phyloP scores from a whole-genome alignment of 2,329 filamentous ascomycete species.

The Fusarium sp. region DNA sequence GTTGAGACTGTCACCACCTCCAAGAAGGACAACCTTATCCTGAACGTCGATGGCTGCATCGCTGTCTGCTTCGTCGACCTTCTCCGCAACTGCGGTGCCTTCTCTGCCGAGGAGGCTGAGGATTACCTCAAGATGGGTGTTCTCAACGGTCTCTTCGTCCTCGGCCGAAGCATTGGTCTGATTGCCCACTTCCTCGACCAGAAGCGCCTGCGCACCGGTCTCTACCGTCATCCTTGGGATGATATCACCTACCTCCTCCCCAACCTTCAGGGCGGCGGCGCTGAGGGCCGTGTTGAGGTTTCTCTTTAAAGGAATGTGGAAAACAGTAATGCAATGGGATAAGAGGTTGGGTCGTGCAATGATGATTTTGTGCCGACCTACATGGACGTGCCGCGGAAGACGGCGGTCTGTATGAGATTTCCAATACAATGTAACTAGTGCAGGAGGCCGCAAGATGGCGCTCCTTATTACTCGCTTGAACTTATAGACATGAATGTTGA shows the following conservation, averaged over 20 bases:
- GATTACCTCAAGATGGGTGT: conserved; percentile 99
- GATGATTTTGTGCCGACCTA: conserved; percentile 46
- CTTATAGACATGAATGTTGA: conserved; percentile 47
- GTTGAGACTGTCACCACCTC: conserved; percentile 98
- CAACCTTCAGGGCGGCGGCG: conserved; percentile 77
- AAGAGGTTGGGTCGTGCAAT: conserved; percentile 47
- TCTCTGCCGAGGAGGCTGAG: conserved; percentile 95
- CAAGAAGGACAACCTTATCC: conserved; percentile 99
- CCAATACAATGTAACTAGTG: conserved; percentile 50
- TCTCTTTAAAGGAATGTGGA: conserved; percentile 66
- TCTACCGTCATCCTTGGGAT: conserved; percentile 99
- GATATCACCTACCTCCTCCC: conserved; percentile 96
- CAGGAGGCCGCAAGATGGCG: conserved; percentile 47
- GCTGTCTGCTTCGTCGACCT: conserved; percentile 99
- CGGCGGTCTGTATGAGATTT: conserved; percentile 51
- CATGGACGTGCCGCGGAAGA: conserved; percentile 42
- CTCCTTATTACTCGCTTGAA: conserved; percentile 47
- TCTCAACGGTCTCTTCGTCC: conserved; percentile 98
- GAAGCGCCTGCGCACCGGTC: conserved; percentile 97
- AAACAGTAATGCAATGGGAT: conserved; percentile 39
- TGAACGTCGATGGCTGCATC: conserved; percentile 98
- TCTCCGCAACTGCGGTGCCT: conserved; percentile 96
- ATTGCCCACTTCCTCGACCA: conserved; percentile 99
- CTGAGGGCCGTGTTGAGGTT: conserved; percentile 91
- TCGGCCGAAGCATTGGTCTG: conserved; percentile 96